Conservation (phyloP, 768 basidiomycete species). For the Suillus clintonianus region DNA sequence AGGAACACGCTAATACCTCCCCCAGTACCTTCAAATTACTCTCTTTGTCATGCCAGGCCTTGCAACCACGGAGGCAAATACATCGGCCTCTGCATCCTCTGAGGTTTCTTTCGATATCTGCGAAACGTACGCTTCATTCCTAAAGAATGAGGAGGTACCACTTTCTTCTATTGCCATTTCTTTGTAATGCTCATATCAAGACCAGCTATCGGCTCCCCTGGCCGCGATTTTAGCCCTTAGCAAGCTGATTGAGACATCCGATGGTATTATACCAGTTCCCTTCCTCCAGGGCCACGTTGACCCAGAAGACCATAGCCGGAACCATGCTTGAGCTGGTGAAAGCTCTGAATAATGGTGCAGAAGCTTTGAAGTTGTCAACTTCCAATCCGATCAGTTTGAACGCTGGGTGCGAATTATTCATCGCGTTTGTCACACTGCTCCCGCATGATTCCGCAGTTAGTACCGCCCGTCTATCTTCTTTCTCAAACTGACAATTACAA, state of each 20-base stretch:
- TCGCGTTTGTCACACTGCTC: conserved; percentile 83
- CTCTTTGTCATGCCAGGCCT: neutral
- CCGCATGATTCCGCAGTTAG: conserved; percentile 81
- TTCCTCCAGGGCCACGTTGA: neutral
- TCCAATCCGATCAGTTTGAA: conserved; percentile 82
- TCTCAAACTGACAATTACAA: conserved; percentile 2
- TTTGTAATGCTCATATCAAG: neutral
- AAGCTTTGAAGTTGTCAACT: conserved; percentile 58
- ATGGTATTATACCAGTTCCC: conserved; percentile 49
- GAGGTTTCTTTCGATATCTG: conserved; percentile 44
- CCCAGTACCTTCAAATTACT: neutral
- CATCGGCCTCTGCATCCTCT: neutral
- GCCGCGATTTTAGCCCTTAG: conserved; percentile 88
- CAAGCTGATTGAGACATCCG: conserved; percentile 76
- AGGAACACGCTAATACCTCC: neutral
- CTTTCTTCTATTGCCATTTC: neutral
- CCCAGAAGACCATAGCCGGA: conserved; percentile 50
- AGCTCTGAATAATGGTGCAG: conserved; percentile 76
- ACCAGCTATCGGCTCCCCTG: conserved; percentile 75
- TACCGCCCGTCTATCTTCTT: conserved; percentile 17
- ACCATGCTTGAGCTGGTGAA: conserved; percentile 93
- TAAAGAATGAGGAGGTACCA: conserved; percentile 67
- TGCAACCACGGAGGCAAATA: neutral
- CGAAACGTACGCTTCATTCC: conserved; percentile 56
- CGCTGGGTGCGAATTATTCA: conserved; percentile 90